Evolutionary conservation across 345 rosid genomes (phyloP).

Genomic region (Acer negundo): DNA sequence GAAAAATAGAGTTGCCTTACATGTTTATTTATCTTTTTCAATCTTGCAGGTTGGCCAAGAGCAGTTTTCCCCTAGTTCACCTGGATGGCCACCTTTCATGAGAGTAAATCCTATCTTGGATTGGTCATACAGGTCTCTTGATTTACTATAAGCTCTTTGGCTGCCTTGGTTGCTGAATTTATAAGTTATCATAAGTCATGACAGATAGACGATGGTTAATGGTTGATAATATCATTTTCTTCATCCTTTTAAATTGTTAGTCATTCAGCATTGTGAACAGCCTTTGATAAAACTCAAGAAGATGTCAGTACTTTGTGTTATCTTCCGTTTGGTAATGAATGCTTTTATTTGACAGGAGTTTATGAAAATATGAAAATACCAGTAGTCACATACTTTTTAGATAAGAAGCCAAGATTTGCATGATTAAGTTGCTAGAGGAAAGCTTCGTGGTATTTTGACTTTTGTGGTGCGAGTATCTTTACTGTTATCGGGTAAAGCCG

Average conservation of each 20-base stretch:
- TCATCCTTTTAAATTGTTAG: conserved; percentile 11
- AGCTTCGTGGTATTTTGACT: not conserved
- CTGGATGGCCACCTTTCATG: conserved; percentile 99
- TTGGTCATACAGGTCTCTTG: conserved; percentile 90
- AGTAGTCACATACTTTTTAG: not conserved
- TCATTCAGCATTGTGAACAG: not conserved
- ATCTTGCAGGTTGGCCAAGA: conserved; percentile 87
- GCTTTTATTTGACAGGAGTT: not conserved
- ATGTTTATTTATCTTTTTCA: not conserved
- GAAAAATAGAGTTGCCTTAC: conserved; percentile 1
- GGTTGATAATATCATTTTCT: conserved; percentile 3
- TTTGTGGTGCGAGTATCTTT: not conserved
- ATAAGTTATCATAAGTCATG: conserved; percentile 1
- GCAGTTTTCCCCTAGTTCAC: conserved; percentile 97
- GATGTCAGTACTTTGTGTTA: conserved; percentile 4
- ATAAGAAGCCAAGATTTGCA: not conserved
- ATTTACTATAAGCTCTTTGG: conserved; percentile 6
- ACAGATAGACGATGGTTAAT: not conserved
- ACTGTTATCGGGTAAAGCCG: not conserved
- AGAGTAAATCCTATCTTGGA: conserved; percentile 99
- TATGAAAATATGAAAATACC: not conserved
- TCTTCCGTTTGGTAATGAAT: not conserved
- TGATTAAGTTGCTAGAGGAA: not conserved
- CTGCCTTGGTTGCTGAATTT: conserved; percentile 7
- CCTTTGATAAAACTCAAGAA: not conserved